These are phyloP conservation scores for Colletotrichum melonis DNA, from an alignment of 2,329 filamentous ascomycete genomes.

Conservation along the genomic window DNA sequence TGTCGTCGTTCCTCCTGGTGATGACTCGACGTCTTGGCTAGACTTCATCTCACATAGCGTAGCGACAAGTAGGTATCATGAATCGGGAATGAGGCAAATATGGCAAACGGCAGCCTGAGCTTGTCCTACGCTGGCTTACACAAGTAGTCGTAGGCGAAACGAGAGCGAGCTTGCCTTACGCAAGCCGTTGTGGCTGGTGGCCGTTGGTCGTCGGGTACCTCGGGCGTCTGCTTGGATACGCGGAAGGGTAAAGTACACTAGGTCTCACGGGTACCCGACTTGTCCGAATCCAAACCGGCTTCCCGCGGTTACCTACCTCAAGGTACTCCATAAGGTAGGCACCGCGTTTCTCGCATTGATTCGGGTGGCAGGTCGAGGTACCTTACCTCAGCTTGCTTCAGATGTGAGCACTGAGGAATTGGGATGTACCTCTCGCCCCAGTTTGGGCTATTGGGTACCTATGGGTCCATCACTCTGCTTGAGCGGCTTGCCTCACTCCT, in stretches of 20 bases:
- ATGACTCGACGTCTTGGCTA: not conserved
- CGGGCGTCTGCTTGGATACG: not conserved
- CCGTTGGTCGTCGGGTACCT: not conserved
- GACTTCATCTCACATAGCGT: not conserved
- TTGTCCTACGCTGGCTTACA: conserved; percentile 1
- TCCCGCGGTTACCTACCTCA: not conserved
- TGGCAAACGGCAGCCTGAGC: not conserved
- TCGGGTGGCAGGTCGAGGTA: conserved; percentile 10
- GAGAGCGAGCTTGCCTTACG: conserved; percentile 41
- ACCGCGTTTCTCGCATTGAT: not conserved
- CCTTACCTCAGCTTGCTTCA: not conserved
- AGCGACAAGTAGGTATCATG: no score
- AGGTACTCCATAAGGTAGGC: no score
- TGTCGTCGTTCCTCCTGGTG: not conserved
- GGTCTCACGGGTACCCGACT: not conserved
- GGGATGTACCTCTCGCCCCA: not conserved
- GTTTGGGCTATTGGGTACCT: conserved; percentile 3
- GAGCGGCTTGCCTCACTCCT: not conserved
- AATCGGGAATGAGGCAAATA: not conserved
- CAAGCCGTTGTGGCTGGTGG: conserved; percentile 48
- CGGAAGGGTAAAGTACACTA: not conserved
- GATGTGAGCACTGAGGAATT: not conserved
- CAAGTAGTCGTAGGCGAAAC: not conserved
- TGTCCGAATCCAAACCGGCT: conserved; percentile 16
- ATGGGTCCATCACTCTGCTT: not conserved